Evolutionary conservation across 495 filamentous ascomycete species (phyloP).

Genomic region (Talaromyces stipitatus): DNA sequence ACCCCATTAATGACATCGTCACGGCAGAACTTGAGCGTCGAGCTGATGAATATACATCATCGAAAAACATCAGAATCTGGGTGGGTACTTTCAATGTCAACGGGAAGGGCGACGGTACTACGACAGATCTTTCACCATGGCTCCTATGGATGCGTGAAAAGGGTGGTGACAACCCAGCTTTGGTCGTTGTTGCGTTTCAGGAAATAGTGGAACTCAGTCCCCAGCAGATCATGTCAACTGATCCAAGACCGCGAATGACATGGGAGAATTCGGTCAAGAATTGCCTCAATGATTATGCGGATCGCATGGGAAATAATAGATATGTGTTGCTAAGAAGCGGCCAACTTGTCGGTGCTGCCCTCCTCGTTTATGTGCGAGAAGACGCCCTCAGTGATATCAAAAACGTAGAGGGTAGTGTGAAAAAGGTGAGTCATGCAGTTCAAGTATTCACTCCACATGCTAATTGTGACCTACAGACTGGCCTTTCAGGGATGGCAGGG

Average conservation of each 20-base stretch:
- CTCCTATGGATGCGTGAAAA: conserved; percentile 53
- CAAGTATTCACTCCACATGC: not conserved
- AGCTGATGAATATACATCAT: conserved; percentile 45
- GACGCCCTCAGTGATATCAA: conserved; percentile 73
- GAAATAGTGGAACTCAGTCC: conserved; percentile 96
- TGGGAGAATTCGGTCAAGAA: conserved; percentile 81
- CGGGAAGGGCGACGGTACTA: conserved; percentile 66
- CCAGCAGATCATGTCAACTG: conserved; percentile 98
- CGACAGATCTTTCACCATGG: conserved; percentile 79
- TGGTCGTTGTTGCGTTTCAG: conserved; percentile 88
- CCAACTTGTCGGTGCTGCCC: conserved; percentile 87
- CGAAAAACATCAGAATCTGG: conserved; percentile 54
- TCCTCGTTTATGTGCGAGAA: conserved; percentile 82
- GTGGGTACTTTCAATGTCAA: conserved; percentile 95
- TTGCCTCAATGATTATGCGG: conserved; percentile 66
- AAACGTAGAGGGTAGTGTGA: conserved; percentile 91
- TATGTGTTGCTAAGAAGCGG: conserved; percentile 88
- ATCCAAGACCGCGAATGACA: conserved; percentile 71
- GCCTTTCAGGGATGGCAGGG: conserved; percentile 92
- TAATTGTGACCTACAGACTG: conserved; percentile 48
- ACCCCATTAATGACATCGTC: conserved; percentile 90
- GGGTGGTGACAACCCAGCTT: conserved; percentile 29
- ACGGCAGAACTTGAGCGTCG: conserved; percentile 62
- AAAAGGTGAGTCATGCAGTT: conserved; percentile 51
- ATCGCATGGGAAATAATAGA: conserved; percentile 52